These are phyloP conservation scores for Digitaria exilis DNA, from an alignment of 202 grass and related monocot species.

Conservation along the genomic window DNA sequence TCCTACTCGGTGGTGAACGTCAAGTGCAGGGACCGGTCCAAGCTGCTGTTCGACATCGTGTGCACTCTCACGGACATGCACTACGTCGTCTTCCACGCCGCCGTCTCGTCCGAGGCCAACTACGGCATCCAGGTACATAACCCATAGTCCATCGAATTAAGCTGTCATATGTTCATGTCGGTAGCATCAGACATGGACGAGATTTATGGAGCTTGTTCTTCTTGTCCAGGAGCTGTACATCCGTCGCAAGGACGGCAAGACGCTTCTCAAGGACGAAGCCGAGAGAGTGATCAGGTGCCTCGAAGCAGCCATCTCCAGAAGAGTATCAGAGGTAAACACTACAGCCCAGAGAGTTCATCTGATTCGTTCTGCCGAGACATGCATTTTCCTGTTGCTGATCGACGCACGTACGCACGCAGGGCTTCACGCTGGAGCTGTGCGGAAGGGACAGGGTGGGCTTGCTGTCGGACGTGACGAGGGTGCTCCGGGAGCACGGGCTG, in stretches of 20 bases:
- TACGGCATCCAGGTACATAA: conserved; percentile 71
- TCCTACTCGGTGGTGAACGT: conserved; percentile 93
- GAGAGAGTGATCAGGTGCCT: conserved; percentile 86
- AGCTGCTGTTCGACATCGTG: conserved; percentile 95
- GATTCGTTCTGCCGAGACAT: not conserved
- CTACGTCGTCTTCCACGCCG: conserved; percentile 91
- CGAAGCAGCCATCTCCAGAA: conserved; percentile 85
- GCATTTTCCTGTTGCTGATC: not conserved
- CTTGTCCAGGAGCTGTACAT: conserved; percentile 80
- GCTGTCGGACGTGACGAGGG: conserved; percentile 89
- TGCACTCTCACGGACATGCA: conserved; percentile 98
- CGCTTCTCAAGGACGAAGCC: conserved; percentile 65
- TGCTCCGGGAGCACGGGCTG: conserved; percentile 85
- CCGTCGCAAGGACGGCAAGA: conserved; percentile 79
- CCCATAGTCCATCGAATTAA: not conserved
- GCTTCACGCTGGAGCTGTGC: conserved; percentile 90
- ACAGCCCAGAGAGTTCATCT: not conserved
- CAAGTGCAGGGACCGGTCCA: conserved; percentile 73
- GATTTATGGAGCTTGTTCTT: not conserved
- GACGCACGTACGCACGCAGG: conserved; percentile 34
- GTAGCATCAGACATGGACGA: not conserved
- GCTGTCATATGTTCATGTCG: not conserved
- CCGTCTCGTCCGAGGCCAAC: conserved; percentile 68
- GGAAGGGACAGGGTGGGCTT: conserved; percentile 85
- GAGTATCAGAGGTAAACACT: conserved; percentile 78